Base-by-base conservation (phyloP, 345 rosid genomes). In the Passiflora organensis region DNA sequence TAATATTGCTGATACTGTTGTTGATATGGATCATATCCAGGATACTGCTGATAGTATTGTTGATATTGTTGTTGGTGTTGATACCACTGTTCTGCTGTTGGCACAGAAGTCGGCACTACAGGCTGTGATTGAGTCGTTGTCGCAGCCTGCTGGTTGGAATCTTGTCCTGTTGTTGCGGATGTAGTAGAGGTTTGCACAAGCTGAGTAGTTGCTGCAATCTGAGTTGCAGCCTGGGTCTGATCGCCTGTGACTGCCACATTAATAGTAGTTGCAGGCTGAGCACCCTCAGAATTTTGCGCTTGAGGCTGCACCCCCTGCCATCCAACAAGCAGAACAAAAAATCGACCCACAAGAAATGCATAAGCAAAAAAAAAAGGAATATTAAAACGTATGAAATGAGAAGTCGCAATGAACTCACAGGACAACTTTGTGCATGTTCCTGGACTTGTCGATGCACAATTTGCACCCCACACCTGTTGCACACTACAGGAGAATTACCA, bases 391-490 rank as follows among this genome's bases (percentile, higher is more conserved):
- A n/a, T 0, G 12, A 43, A 20, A 39, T 32, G 16, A 17, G 1
- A 51, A 25, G 18, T 18, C 42, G 18, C 3, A 17, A 43, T 11
- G 32, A 69, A 78, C 96, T 83, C 75, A 89, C 96, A 43, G 73
- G 79, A 69, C 96, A 89, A 73, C 64, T 76, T 69, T 77, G 89
- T 6, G 82, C 84, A 78, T 89, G 96, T 20, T 86, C 91, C 48
- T 77, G 87, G 37, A 75, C 85, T 72, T 83, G 85, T 18, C 81
- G 95, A 52, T 83, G 87, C 47, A 68, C 75, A 34, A 80, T 77
- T 56, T 78, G 82, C 43, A 76, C 37, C 10, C 80, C 78, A 60
- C 96, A 89, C 51, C 80, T 65, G 60, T 74, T 80, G 72, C 96
- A 86, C 25, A 77, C 81, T 51, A 83, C 91, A 11, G 80, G 87